A percentile compares a stretch with the other conserved stretches of the same genome.
Conservation (phyloP, 1,139 yeast genomes). For the Hansenula anomala region DNA sequence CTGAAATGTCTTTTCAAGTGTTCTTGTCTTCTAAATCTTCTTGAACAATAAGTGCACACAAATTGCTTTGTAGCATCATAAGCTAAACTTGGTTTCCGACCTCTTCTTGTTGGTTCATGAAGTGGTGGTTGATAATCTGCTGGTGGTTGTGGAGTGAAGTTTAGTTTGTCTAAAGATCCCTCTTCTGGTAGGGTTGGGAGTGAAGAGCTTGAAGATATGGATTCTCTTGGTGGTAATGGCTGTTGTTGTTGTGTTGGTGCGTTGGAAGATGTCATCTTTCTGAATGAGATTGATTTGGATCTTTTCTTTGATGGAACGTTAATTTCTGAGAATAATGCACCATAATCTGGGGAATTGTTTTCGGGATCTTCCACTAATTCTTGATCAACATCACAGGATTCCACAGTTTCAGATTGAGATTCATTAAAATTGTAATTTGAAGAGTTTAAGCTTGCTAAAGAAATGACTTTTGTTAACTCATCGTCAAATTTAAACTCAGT, state of each 20-base stretch:
- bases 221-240: too few species aligned
- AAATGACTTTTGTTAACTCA: background rate
- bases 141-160: too few species aligned
- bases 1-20: conserved; percentile 75
- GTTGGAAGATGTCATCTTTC: conserved; percentile 6
- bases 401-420: too few species aligned
- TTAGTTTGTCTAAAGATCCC: too few species aligned
- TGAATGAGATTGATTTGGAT: conserved; percentile 12
- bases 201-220: too few species aligned
- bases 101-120: conserved; percentile 29
- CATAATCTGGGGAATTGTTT: conserved; percentile 23
- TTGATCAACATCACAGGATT: too few species aligned
- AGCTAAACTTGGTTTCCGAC: conserved; percentile 34
- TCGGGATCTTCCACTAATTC: too few species aligned
- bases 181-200: too few species aligned
- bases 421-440: background rate
- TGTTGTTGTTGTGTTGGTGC: background rate
- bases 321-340: conserved; percentile 21
- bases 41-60: conserved; percentile 41
- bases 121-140: conserved; percentile 9
- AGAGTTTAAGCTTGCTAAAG: background rate
- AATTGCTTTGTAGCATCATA: conserved; percentile 31
- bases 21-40: conserved; percentile 72
- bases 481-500: conserved; percentile 1
- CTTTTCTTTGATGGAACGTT: conserved; percentile 13